phyloP scores from a whole-genome alignment of 495 filamentous ascomycete species.

The Terfezia boudieri region DNA sequence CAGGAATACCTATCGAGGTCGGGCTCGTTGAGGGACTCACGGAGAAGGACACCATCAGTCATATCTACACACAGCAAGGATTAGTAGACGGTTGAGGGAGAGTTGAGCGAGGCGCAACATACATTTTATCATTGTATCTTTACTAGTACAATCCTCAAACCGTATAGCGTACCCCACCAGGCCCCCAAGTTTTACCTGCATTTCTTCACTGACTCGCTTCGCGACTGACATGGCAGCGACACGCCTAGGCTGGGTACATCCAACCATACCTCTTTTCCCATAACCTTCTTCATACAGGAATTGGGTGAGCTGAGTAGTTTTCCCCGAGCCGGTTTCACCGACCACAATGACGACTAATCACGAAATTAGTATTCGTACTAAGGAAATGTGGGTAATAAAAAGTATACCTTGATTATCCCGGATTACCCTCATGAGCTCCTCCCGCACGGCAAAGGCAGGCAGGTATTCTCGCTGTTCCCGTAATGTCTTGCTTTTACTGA shows the following conservation, averaged over 20 bases:
- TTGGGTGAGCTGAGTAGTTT: conserved; percentile 91
- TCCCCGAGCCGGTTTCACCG: conserved; percentile 90
- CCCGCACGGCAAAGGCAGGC: conserved; percentile 88
- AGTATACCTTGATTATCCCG: conserved; percentile 53
- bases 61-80: conserved; percentile 37
- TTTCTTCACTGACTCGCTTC: conserved; percentile 95
- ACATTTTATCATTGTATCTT: conserved; percentile 85
- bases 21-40: conserved; percentile 74
- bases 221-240: conserved; percentile 96
- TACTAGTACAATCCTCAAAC: conserved; percentile 94
- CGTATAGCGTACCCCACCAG: conserved; percentile 93
- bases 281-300: conserved; percentile 87
- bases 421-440: conserved; percentile 85
- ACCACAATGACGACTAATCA: conserved; percentile 64
- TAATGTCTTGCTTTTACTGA: conserved; percentile 79
- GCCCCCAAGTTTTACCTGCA: conserved; percentile 84
- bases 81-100: background rate
- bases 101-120: conserved; percentile 10
- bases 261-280: conserved; percentile 74
- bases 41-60: conserved; percentile 90
- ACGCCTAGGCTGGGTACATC: conserved; percentile 90
- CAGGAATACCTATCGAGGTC: conserved; percentile 95
- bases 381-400: background rate
- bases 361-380: background rate
- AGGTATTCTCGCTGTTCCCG: conserved; percentile 84